phyloP scores from a whole-genome alignment of 495 filamentous ascomycete genomes.

The Lepraria neglecta region DNA sequence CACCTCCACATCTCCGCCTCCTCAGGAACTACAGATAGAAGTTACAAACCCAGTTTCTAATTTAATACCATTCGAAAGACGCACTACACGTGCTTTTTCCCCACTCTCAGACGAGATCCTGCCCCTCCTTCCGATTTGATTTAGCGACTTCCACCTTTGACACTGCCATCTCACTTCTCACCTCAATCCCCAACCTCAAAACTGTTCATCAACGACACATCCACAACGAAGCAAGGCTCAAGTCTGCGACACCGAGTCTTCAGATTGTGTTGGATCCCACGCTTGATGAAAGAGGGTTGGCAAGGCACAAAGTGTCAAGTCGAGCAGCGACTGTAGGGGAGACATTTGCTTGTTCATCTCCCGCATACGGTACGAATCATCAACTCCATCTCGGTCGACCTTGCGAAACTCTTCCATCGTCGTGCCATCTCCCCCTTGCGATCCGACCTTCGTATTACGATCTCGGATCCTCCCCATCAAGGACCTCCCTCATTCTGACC shows the following conservation, averaged over 20 bases:
- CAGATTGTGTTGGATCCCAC: neutral
- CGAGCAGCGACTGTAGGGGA: conserved; percentile 59
- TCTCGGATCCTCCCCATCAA: conserved; percentile 3
- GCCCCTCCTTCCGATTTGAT: conserved; percentile 30
- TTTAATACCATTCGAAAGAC: conserved; percentile 29
- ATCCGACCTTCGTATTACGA: conserved; percentile 19
- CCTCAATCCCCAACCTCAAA: conserved; percentile 15
- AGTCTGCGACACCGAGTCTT: conserved; percentile 6
- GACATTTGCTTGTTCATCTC: conserved; percentile 99
- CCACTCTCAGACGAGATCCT: conserved; percentile 27
- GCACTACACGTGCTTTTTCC: conserved; percentile 21
- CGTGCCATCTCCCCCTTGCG: conserved; percentile 12
- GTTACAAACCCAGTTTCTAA: conserved; percentile 21
- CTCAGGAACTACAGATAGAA: conserved; percentile 22
- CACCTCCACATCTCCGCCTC: conserved; percentile 8
- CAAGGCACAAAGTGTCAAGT: conserved; percentile 21
- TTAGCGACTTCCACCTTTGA: conserved; percentile 28
- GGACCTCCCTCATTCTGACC: conserved; percentile 21
- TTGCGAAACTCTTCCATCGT: conserved; percentile 18
- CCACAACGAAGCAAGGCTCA: neutral
- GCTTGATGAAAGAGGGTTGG: conserved; percentile 15
- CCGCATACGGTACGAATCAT: conserved; percentile 62
- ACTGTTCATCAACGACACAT: conserved; percentile 10
- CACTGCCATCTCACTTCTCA: conserved; percentile 20
- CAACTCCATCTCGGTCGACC: conserved; percentile 20